These are phyloP conservation scores for Eucalyptus globulus DNA, from an alignment of 345 rosid genomes.

Conservation along the genomic window DNA sequence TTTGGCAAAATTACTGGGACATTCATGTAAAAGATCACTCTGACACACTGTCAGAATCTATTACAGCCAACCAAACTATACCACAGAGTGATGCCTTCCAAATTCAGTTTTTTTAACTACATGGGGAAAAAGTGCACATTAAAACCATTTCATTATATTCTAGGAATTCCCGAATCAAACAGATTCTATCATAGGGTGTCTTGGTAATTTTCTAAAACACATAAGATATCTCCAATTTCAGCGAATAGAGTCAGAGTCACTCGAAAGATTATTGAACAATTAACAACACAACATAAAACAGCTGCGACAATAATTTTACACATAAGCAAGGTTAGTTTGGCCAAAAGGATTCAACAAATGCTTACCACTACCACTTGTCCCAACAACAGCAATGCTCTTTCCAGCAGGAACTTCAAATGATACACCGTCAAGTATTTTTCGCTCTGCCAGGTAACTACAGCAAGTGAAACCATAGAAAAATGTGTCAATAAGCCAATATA, in stretches of 20 bases:
- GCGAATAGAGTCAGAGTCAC: not conserved
- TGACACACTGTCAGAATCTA: not conserved
- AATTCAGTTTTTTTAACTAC: not conserved
- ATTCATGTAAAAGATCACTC: not conserved
- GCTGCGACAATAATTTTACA: not conserved
- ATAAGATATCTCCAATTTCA: not conserved
- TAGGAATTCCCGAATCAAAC: not conserved
- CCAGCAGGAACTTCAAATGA: conserved; percentile 89
- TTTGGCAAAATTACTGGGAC: not conserved
- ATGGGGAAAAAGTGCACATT: not conserved
- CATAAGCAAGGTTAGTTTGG: not conserved
- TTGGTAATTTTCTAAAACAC: not conserved
- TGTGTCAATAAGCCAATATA: not conserved
- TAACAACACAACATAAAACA: not conserved
- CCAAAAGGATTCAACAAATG: not conserved
- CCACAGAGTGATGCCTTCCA: not conserved
- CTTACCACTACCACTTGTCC: conserved; percentile 99
- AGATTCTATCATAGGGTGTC: not conserved
- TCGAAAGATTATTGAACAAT: not conserved
- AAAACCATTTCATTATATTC: not conserved
- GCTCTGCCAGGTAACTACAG: conserved; percentile 66
- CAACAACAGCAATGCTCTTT: conserved; percentile 95
- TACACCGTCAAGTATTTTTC: conserved; percentile 88
- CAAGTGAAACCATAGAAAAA: conserved; percentile 1
- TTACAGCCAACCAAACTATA: not conserved